These are phyloP conservation scores for Neofusicoccum laricinum DNA, from an alignment of 2,329 filamentous ascomycete species.

Conservation along the genomic window DNA sequence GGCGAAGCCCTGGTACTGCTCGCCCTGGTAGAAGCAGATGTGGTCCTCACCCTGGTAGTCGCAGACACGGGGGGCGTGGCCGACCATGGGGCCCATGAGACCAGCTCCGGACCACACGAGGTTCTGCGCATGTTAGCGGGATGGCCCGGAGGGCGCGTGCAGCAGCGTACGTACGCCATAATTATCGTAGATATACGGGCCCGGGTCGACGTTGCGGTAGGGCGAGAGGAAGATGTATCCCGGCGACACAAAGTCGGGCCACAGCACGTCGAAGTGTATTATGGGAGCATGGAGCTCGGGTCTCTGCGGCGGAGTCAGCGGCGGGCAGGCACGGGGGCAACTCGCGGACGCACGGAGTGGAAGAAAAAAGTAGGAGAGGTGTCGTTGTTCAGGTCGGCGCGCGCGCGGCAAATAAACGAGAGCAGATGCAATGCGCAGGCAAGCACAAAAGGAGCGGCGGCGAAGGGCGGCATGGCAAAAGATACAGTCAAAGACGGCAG, in stretches of 20 bases:
- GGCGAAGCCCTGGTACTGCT: conserved; percentile 51
- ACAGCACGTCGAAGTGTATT: conserved; percentile 23
- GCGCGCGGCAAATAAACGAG: neutral
- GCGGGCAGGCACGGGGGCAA: neutral
- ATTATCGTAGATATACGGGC: conserved; percentile 53
- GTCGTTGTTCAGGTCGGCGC: conserved; percentile 17
- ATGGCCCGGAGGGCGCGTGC: neutral
- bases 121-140: conserved; percentile 30
- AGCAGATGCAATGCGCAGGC: neutral
- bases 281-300: conserved; percentile 39
- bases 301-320: conserved; percentile 24
- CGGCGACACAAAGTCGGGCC: conserved; percentile 23
- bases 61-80: conserved; percentile 49
- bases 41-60: conserved; percentile 48
- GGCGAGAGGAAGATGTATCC: conserved; percentile 53
- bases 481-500: neutral
- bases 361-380: conserved; percentile 18
- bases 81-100: conserved; percentile 50
- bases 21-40: conserved; percentile 53
- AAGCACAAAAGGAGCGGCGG: conserved; percentile 1
- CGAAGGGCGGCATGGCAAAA: conserved; percentile 2
- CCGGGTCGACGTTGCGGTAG: conserved; percentile 48
- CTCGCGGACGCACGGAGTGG: conserved; percentile 8
- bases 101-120: conserved; percentile 47
- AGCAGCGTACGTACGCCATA: conserved; percentile 37